phyloP scores from a whole-genome alignment of 129 eudicot species.

The Lactuca sativa region DNA sequence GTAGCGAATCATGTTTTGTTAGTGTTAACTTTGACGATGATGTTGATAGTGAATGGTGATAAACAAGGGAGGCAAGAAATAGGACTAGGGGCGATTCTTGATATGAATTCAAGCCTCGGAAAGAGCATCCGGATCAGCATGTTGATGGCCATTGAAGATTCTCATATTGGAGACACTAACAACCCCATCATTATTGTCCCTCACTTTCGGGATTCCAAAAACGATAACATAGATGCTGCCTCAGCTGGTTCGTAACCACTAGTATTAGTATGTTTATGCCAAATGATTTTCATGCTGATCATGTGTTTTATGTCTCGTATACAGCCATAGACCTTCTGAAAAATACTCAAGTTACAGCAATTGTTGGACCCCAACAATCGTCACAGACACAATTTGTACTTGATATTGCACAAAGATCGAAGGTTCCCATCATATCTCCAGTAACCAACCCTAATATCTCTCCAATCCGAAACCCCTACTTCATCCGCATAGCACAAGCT shows the following conservation, averaged over 20 bases:
- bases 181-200: constrained; percentile 32
- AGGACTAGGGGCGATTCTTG: constrained; percentile 46
- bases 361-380: constrained; percentile 46
- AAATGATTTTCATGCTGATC: background rate
- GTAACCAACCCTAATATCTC: constrained; percentile 54
- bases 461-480: constrained; percentile 39
- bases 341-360: constrained; percentile 45
- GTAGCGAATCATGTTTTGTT: background rate
- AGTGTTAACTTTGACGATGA: background rate
- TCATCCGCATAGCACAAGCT: constrained; percentile 38
- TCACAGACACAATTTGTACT: constrained; percentile 44
- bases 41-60: background rate
- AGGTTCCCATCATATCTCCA: constrained; percentile 54
- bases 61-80: constrained; percentile 14
- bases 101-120: constrained; percentile 29
- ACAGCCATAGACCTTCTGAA: constrained; percentile 58
- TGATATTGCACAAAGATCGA: constrained; percentile 37
- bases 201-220: constrained; percentile 36
- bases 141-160: constrained; percentile 44
- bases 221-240: constrained; percentile 40
- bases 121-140: constrained; percentile 36
- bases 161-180: constrained; percentile 13
- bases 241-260: constrained; percentile 27
- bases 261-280: background rate
- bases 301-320: constrained; percentile 10